phyloP scores from a whole-genome alignment of 495 filamentous ascomycete genomes.

The Bryoglossum gracile region DNA sequence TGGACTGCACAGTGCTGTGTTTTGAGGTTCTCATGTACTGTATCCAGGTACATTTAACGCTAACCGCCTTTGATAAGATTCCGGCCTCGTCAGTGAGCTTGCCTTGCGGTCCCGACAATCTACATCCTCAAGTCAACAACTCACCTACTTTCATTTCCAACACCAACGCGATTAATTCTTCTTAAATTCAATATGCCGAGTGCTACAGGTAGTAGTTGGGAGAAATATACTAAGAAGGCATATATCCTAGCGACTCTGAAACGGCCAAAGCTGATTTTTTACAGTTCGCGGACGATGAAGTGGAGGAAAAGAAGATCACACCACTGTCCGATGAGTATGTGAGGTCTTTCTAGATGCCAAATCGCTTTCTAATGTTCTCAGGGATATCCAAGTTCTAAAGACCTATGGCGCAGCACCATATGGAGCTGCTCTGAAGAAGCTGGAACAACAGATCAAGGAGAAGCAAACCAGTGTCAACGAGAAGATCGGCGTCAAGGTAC shows the following conservation, averaged over 20 bases:
- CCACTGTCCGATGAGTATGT: constrained; percentile 91
- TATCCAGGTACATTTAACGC: not conserved
- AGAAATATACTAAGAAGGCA: constrained; percentile 88
- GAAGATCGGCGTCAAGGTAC: constrained; percentile 72
- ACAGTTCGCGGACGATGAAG: constrained; percentile 82
- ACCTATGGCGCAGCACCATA: constrained; percentile 98
- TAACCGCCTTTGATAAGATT: constrained; percentile 1
- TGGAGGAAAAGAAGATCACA: constrained; percentile 98
- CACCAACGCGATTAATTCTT: not conserved
- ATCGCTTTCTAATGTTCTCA: constrained; percentile 30
- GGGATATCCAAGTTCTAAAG: constrained; percentile 98
- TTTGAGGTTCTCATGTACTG: too few relatives aligned
- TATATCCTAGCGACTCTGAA: not conserved
- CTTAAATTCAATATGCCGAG: too few relatives aligned
- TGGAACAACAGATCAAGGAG: constrained; percentile 98
- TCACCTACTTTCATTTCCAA: not conserved
- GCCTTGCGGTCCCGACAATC: constrained; percentile 11
- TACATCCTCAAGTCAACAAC: constrained; percentile 2
- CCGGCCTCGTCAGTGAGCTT: constrained; percentile 8
- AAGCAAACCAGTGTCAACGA: constrained; percentile 94
- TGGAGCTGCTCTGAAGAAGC: constrained; percentile 81
- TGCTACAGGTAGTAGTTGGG: constrained; percentile 91
- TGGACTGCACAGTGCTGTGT: too few relatives aligned
- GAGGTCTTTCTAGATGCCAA: not conserved
- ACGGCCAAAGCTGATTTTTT: not conserved